Evolutionary conservation across 2,329 filamentous ascomycete species (phyloP).

Genomic region (Diaporthe velutina): DNA sequence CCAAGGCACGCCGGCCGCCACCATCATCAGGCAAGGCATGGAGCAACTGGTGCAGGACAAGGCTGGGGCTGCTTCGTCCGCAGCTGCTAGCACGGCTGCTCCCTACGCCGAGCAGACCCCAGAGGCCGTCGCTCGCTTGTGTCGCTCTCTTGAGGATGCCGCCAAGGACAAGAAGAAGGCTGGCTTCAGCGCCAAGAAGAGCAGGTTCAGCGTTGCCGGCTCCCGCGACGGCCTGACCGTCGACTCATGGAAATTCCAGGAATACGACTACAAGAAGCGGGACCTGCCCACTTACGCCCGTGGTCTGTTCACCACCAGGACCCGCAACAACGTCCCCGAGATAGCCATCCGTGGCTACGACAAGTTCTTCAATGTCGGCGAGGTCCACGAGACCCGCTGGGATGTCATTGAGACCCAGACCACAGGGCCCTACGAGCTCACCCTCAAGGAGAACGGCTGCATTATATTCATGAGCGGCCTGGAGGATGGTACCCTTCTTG

Average conservation of each 20-base stretch:
- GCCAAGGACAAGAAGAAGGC: conserved; percentile 68
- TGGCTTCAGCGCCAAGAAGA: conserved; percentile 82
- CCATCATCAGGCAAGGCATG: conserved; percentile 13
- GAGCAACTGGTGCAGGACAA: conserved; percentile 23
- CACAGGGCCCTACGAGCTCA: conserved; percentile 91
- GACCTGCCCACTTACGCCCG: conserved; percentile 92
- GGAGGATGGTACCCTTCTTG: conserved; percentile 87
- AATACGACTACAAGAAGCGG: conserved; percentile 94
- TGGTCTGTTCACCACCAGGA: conserved; percentile 89
- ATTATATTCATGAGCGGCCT: conserved; percentile 97
- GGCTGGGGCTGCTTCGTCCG: conserved; percentile 28
- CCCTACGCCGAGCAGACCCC: conserved; percentile 79
- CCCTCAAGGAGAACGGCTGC: conserved; percentile 98
- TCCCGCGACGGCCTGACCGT: conserved; percentile 77
- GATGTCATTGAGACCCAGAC: conserved; percentile 81
- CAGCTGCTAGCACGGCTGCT: no score
- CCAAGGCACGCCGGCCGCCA: background rate
- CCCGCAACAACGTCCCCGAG: conserved; percentile 74
- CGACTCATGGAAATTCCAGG: conserved; percentile 92
- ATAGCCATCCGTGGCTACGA: conserved; percentile 94
- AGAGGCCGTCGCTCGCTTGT: conserved; percentile 74
- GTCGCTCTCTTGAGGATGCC: conserved; percentile 72
- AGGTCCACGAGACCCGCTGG: conserved; percentile 88
- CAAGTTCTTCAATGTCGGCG: conserved; percentile 97
- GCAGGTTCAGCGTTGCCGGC: conserved; percentile 76